These are phyloP conservation scores for Blastobotrys peoriensis DNA, from an alignment of 805 yeast genomes.

Conservation along the genomic window DNA sequence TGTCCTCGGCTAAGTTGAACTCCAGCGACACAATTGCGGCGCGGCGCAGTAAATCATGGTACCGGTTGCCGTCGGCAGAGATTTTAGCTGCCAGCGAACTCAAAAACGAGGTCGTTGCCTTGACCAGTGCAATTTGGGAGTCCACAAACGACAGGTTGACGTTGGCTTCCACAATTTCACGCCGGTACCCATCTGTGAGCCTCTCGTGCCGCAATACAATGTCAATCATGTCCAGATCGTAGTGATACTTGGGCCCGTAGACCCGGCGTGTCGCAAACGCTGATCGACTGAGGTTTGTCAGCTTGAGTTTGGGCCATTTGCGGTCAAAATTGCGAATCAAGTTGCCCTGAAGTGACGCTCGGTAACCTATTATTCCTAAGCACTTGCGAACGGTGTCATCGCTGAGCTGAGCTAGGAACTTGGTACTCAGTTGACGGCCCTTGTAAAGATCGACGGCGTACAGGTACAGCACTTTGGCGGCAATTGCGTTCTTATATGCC, in stretches of 20 bases:
- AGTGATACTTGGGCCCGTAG: conserved; percentile 49
- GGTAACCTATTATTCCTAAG: conserved; percentile 43
- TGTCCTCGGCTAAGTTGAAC: conserved; percentile 46
- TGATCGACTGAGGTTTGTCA: conserved; percentile 42
- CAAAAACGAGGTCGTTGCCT: conserved; percentile 71
- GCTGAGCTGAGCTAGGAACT: neutral
- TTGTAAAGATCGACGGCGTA: conserved; percentile 64
- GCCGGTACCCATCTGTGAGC: conserved; percentile 33
- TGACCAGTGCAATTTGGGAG: conserved; percentile 63
- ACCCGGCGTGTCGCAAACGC: conserved; percentile 36
- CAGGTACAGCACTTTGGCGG: conserved; percentile 68
- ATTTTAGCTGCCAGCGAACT: conserved; percentile 47
- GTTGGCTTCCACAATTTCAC: conserved; percentile 51
- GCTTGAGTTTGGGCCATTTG: conserved; percentile 41
- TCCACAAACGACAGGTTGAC: conserved; percentile 56
- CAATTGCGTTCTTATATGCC: conserved; percentile 27
- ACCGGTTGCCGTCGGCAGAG: conserved; percentile 18
- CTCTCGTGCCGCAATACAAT: conserved; percentile 37
- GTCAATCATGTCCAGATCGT: conserved; percentile 60
- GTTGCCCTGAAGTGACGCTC: conserved; percentile 41
- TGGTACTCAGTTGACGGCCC: conserved; percentile 38
- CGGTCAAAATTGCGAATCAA: conserved; percentile 41
- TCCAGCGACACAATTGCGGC: conserved; percentile 47
- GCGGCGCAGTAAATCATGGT: conserved; percentile 16
- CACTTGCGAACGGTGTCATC: conserved; percentile 11